Evolutionary conservation across 345 rosid genomes (phyloP).

Genomic region (Excoecaria cochinchinensis): DNA sequence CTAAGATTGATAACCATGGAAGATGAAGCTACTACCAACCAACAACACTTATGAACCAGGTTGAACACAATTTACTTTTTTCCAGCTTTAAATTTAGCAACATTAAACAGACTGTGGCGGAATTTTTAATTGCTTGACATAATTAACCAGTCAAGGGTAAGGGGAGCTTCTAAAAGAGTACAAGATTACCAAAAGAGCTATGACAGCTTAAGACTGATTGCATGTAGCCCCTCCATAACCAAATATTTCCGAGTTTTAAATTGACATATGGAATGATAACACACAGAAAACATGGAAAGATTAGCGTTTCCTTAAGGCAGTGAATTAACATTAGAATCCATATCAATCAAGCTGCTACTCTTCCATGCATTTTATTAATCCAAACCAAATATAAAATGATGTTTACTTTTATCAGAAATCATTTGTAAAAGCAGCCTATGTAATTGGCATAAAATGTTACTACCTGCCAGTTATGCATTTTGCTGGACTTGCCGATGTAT

Average conservation of each 20-base stretch:
- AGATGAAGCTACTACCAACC: neutral
- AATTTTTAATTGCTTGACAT: neutral
- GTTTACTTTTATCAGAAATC: neutral
- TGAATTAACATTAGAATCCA: neutral
- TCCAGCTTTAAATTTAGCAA: neutral
- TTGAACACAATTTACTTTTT: neutral
- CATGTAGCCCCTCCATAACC: neutral
- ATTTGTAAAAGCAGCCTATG: neutral
- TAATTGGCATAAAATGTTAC: neutral
- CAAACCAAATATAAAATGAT: neutral
- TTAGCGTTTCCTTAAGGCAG: neutral
- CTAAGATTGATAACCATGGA: neutral
- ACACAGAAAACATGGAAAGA: neutral
- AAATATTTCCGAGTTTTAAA: neutral
- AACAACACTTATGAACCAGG: neutral
- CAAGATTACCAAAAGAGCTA: neutral
- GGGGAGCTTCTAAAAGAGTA: neutral
- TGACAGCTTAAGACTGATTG: neutral
- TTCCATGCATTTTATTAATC: neutral
- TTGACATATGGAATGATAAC: neutral
- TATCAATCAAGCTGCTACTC: neutral
- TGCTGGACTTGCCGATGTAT: constrained; percentile 90
- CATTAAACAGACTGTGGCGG: neutral
- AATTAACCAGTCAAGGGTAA: neutral
- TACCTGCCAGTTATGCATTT: constrained; percentile 44